These are phyloP conservation scores for Gnomoniopsis sp. DNA, from an alignment of 2,329 filamentous ascomycete genomes.

Conservation along the genomic window DNA sequence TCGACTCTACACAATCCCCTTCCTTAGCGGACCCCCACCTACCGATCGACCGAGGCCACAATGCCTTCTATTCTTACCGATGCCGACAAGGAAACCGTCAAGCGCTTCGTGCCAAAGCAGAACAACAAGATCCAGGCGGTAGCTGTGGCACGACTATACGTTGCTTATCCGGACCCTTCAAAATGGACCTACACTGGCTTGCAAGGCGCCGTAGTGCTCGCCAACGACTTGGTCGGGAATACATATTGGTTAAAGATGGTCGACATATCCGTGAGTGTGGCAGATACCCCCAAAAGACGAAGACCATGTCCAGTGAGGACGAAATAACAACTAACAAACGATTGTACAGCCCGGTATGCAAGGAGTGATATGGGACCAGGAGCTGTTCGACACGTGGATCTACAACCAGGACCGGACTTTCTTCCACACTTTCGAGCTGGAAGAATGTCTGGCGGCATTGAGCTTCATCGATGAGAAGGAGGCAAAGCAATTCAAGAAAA, in stretches of 20 bases:
- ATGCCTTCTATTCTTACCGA: slow-evolving; percentile 75
- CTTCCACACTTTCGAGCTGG: slow-evolving; percentile 95
- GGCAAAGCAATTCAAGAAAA: slow-evolving; percentile 94
- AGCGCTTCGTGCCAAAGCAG: slow-evolving; percentile 87
- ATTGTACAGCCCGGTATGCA: slow-evolving; percentile 62
- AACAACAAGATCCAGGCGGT: slow-evolving; percentile 97
- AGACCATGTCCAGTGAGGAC: background rate
- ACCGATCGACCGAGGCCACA: slow-evolving; percentile 22
- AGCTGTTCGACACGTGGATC: slow-evolving; percentile 90
- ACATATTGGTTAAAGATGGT: slow-evolving; percentile 98
- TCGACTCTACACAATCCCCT: background rate
- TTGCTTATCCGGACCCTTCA: slow-evolving; percentile 80
- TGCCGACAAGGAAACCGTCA: slow-evolving; percentile 94
- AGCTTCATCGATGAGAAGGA: slow-evolving; percentile 98
- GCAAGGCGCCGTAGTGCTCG: slow-evolving; percentile 86
- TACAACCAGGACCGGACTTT: slow-evolving; percentile 98
- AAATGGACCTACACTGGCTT: slow-evolving; percentile 94
- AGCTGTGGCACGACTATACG: slow-evolving; percentile 87
- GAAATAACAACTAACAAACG: slow-evolving; percentile 8
- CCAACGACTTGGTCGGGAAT: slow-evolving; percentile 90
- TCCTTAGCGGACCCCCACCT: slow-evolving; percentile 19
- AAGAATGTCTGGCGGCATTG: slow-evolving; percentile 83
- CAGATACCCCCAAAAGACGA: slow-evolving; percentile 11
- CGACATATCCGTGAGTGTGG: slow-evolving; percentile 76
- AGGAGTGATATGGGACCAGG: slow-evolving; percentile 95